Percentiles rank a stretch among this genome's conserved stretches.
Evolutionary conservation across 2,329 filamentous ascomycete species (phyloP).

Genomic region (Cercospora citrullina): DNA sequence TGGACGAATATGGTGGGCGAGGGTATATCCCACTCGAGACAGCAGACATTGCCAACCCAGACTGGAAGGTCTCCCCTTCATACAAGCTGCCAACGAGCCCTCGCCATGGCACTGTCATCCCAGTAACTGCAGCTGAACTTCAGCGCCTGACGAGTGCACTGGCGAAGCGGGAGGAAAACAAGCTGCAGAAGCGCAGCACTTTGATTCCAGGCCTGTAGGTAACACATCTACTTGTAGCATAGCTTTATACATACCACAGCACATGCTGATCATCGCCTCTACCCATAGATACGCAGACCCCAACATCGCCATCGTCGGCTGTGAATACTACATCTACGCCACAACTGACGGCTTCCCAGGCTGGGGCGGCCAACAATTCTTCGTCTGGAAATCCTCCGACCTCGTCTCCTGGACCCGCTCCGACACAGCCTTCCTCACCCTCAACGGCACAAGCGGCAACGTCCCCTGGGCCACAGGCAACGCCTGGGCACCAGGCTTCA

Average conservation of each 20-base stretch:
- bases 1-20: constrained; percentile 55
- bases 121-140: constrained; percentile 52
- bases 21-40: constrained; percentile 59
- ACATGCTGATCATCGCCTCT: background rate
- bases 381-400: constrained; percentile 50
- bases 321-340: constrained; percentile 51
- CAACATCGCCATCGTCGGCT: constrained; percentile 49
- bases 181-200: constrained; percentile 15
- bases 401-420: constrained; percentile 48
- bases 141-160: constrained; percentile 14
- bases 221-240: background rate
- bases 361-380: constrained; percentile 53
- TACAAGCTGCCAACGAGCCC: constrained; percentile 54
- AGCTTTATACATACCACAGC: background rate
- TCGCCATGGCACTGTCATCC: constrained; percentile 56
- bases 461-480: constrained; percentile 43
- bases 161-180: constrained; percentile 14
- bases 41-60: constrained; percentile 49
- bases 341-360: constrained; percentile 50
- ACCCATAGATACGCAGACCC: constrained; percentile 43
- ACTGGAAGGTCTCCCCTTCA: constrained; percentile 50
- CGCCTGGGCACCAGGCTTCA: constrained; percentile 36
- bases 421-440: constrained; percentile 46
- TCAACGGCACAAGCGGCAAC: constrained; percentile 50
- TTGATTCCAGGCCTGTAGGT: constrained; percentile 27